A percentile compares a stretch with the other conserved stretches of the same genome.
phyloP scores from a whole-genome alignment of 1,139 yeast genomes.

The Magnusiomyces ingens region DNA sequence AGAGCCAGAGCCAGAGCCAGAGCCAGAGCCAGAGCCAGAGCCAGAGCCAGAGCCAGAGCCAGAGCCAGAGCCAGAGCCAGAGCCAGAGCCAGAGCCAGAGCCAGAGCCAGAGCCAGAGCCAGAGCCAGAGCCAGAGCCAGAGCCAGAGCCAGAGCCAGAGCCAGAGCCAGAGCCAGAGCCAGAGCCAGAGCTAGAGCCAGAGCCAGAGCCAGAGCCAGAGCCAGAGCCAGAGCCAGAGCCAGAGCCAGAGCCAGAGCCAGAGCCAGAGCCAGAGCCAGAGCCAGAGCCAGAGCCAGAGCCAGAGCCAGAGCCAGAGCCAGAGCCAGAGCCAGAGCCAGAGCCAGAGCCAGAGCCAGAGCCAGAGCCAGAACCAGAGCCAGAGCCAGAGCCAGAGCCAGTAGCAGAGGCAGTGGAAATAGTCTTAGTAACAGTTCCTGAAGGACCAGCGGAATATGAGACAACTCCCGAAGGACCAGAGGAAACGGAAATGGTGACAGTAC shows the following conservation, averaged over 20 bases:
- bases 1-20: conserved; percentile 5
- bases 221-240: conserved; percentile 5
- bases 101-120: conserved; percentile 6
- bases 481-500: too few species aligned
- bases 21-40: not conserved
- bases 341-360: conserved; percentile 1
- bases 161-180: conserved; percentile 2
- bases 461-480: not conserved
- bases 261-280: conserved; percentile 3
- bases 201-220: conserved; percentile 5
- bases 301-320: conserved; percentile 1
- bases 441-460: conserved; percentile 1
- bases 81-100: not conserved
- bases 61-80: conserved; percentile 5
- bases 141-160: not conserved
- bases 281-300: conserved; percentile 7
- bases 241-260: conserved; percentile 3
- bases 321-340: not conserved
- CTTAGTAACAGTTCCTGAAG: conserved; percentile 1
- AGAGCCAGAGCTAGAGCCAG: not conserved
- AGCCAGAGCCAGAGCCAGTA: conserved; percentile 3
- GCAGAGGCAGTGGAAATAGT: not conserved
- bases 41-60: conserved; percentile 2
- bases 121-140: conserved; percentile 1
- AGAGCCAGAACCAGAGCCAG: conserved; percentile 3